These are phyloP conservation scores for Lachnellula occidentalis DNA, from an alignment of 2,329 filamentous ascomycete species.

Conservation along the genomic window DNA sequence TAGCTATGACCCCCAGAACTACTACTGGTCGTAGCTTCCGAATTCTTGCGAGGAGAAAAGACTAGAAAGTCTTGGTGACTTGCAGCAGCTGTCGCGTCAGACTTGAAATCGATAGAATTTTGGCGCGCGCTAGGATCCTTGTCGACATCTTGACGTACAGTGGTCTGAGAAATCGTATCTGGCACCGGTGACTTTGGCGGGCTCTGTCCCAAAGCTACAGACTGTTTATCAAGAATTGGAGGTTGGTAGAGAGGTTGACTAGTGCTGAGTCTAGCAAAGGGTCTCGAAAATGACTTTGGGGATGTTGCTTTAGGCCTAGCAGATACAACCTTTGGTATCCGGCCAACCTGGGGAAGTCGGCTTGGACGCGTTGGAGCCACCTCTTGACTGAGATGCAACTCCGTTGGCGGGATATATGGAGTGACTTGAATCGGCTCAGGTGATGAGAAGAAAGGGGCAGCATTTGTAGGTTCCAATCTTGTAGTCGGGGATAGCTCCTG, in stretches of 20 bases:
- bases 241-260: slow-evolving; percentile 33
- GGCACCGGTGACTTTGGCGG: slow-evolving; percentile 24
- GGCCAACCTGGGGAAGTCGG: slow-evolving; percentile 72
- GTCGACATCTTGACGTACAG: not conserved
- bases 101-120: slow-evolving; percentile 19
- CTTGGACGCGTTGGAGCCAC: slow-evolving; percentile 27
- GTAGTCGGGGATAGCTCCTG: not conserved
- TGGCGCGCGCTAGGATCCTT: slow-evolving; percentile 11
- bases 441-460: slow-evolving; percentile 16
- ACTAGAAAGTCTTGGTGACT: slow-evolving; percentile 58
- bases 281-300: slow-evolving; percentile 78
- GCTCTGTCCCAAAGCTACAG: slow-evolving; percentile 45
- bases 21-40: slow-evolving; percentile 53
- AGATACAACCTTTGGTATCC: slow-evolving; percentile 80
- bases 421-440: slow-evolving; percentile 19
- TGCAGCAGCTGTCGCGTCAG: slow-evolving; percentile 10
- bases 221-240: slow-evolving; percentile 34
- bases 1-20: slow-evolving; percentile 58
- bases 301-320: slow-evolving; percentile 61
- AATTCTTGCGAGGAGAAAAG: slow-evolving; percentile 69
- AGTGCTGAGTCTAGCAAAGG: slow-evolving; percentile 59
- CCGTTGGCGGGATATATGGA: slow-evolving; percentile 19
- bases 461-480: slow-evolving; percentile 4
- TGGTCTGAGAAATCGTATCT: slow-evolving; percentile 7
- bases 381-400: slow-evolving; percentile 20